Base-by-base conservation (phyloP, 441 rosid species). In the Erodium trifolium region DNA sequence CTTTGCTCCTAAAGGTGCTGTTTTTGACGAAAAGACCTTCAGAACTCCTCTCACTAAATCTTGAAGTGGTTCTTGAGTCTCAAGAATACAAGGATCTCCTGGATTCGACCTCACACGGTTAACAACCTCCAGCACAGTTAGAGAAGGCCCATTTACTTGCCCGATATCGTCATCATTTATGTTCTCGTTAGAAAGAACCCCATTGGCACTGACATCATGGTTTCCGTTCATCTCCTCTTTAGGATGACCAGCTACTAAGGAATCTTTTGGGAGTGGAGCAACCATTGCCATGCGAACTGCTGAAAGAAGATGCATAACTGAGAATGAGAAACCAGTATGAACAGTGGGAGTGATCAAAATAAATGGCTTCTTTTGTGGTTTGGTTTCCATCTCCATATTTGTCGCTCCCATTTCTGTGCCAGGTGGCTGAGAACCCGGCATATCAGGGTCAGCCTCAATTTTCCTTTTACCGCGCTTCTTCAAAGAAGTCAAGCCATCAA, bases 1-100 rank as follows among this genome's bases (percentile, higher is more conserved):
- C 77, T 95, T 95, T 65, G 93, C 96, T 68, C 99, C 99, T 70
- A 92, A 79, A 74, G 99, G 96, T n/a, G 98, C 97, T 60, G 99
- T 85, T 81, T 82, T 92, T 0, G 99, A 92, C 45, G 93, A 85
- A 77, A 87, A 87, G 77, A 89, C 89, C 82, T 84, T 92, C 71
- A 95, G 85, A 73, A 87, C 96, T 75, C 99, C 99, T 83, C 96
- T 86, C 43, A 95, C 80, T 80, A 95, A 83, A 84, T 95, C 99
- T 73, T 90, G 92, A 72, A 95, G 96, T 9, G 96, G 97, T 79
- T 92, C 99, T 78, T 88, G 98, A 17, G 95, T 86, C 84, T 92
- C 92, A 49, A 92, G 92, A 78, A 95, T 86, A 75, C 89, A 89
- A 66, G 97, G 96, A 81, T 95, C 99, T 68, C 97, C 94, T 2